These are phyloP conservation scores for Clonostachys solani DNA, from an alignment of 2,329 filamentous ascomycete species.

Conservation along the genomic window DNA sequence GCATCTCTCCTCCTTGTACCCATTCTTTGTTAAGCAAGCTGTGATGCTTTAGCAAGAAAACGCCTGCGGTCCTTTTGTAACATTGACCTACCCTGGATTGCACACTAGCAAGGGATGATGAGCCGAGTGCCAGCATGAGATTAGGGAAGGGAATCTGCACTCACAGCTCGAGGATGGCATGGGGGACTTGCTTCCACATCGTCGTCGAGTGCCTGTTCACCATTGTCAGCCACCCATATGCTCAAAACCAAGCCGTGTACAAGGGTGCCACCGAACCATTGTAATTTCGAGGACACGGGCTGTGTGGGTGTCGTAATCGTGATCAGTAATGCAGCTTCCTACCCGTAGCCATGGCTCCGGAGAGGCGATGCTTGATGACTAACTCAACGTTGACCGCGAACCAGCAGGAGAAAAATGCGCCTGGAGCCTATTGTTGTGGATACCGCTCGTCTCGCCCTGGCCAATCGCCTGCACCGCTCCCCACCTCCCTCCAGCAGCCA, in stretches of 20 bases:
- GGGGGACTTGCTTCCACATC: slow-evolving; percentile 6
- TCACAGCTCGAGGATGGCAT: slow-evolving; percentile 6
- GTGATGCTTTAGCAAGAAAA: slow-evolving; percentile 4
- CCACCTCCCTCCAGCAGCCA: not conserved
- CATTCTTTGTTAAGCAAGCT: slow-evolving; percentile 83
- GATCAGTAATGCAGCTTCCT: too few relatives aligned
- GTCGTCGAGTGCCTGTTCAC: slow-evolving; percentile 5
- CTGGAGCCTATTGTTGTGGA: too few relatives aligned
- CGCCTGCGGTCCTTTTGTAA: not conserved
- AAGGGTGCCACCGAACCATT: not conserved
- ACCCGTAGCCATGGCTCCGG: too few relatives aligned
- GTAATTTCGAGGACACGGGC: not conserved
- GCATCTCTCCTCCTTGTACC: slow-evolving; percentile 83
- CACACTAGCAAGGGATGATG: slow-evolving; percentile 1
- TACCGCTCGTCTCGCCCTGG: not conserved
- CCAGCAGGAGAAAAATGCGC: too few relatives aligned
- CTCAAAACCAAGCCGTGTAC: too few relatives aligned
- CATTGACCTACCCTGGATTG: slow-evolving; percentile 6
- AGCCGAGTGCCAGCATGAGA: not conserved
- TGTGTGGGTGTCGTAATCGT: too few relatives aligned
- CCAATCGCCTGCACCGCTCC: slow-evolving; percentile 1
- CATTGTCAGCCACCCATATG: too few relatives aligned
- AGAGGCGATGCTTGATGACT: too few relatives aligned
- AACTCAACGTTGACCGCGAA: too few relatives aligned
- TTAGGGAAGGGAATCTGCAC: not conserved